phyloP scores from a whole-genome alignment of 2,329 filamentous ascomycete species.

The Helminthosporium solani region DNA sequence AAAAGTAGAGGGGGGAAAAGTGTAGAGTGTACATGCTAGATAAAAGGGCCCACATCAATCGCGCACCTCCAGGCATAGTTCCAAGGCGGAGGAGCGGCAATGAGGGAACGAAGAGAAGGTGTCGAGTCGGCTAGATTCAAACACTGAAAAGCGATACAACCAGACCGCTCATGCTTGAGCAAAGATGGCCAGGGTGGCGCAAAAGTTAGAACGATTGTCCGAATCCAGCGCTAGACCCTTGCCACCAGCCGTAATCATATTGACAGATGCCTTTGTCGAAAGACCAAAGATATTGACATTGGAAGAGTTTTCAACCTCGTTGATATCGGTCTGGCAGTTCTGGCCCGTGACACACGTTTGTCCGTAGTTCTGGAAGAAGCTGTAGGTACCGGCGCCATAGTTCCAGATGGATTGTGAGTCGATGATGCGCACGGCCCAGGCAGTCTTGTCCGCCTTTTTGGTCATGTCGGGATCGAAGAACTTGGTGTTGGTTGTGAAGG shows the following conservation, averaged over 20 bases:
- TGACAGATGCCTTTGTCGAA: conserved; percentile 51
- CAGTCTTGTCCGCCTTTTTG: conserved; percentile 37
- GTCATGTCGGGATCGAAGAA: conserved; percentile 49
- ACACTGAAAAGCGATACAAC: too few relatives aligned
- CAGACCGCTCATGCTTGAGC: conserved; percentile 27
- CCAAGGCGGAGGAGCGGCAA: not conserved
- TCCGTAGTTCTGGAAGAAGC: conserved; percentile 60
- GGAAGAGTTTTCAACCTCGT: conserved; percentile 45
- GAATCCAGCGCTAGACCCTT: conserved; percentile 41
- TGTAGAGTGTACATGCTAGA: conserved; percentile 18
- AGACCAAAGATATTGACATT: conserved; percentile 51
- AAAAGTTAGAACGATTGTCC: conserved; percentile 53
- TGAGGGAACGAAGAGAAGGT: conserved; percentile 22
- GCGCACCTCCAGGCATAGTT: not conserved
- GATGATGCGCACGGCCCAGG: conserved; percentile 50
- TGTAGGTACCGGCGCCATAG: conserved; percentile 55
- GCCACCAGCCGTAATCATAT: conserved; percentile 49
- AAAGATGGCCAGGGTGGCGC: conserved; percentile 48
- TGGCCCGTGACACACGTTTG: conserved; percentile 50
- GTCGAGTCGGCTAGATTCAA: too few relatives aligned
- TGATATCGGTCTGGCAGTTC: conserved; percentile 55
- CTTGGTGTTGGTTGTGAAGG: conserved; percentile 53
- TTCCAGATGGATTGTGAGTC: conserved; percentile 46
- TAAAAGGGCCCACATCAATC: conserved; percentile 13
- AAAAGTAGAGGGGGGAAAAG: conserved; percentile 13